These are phyloP conservation scores for Leccinum rimulosum DNA, from an alignment of 768 basidiomycete genomes.

Conservation along the genomic window DNA sequence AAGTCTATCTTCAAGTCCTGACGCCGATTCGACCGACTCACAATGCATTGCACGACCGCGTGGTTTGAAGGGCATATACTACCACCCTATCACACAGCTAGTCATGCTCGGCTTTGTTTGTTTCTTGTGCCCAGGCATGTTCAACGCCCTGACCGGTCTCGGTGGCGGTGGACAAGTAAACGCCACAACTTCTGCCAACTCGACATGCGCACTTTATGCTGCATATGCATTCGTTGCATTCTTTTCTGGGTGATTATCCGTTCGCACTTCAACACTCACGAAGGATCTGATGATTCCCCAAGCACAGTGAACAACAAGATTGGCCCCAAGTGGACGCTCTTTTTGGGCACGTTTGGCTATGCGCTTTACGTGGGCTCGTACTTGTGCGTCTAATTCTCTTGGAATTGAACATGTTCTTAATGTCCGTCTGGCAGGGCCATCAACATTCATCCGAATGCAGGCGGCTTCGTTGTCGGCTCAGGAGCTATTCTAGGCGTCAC, in stretches of 20 bases:
- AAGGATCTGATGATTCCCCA: background rate
- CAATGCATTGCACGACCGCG: background rate
- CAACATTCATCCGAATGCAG: conserved; percentile 64
- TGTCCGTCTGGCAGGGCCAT: too few species aligned
- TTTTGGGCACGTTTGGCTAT: conserved; percentile 77
- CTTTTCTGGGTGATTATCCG: conserved; percentile 58
- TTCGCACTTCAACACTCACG: conserved; percentile 10
- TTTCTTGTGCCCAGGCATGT: conserved; percentile 65
- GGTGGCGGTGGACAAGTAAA: conserved; percentile 78
- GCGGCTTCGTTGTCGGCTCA: conserved; percentile 63
- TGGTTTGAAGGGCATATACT: conserved; percentile 56
- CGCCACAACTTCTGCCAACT: conserved; percentile 63
- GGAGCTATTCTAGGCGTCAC: conserved; percentile 77
- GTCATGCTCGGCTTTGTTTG: conserved; percentile 63
- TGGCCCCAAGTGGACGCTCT: conserved; percentile 71
- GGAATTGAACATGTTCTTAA: too few species aligned
- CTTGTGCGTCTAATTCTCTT: conserved; percentile 43
- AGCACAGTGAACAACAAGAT: conserved; percentile 80
- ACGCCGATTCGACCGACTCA: background rate
- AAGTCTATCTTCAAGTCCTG: background rate
- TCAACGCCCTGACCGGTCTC: conserved; percentile 77
- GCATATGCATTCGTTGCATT: conserved; percentile 61
- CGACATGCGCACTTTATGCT: conserved; percentile 67
- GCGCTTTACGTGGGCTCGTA: conserved; percentile 72
- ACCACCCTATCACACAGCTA: conserved; percentile 47